Evolutionary conservation across 169 alveolate genomes (phyloP).

Genomic region (Amoebophrya sp.): DNA sequence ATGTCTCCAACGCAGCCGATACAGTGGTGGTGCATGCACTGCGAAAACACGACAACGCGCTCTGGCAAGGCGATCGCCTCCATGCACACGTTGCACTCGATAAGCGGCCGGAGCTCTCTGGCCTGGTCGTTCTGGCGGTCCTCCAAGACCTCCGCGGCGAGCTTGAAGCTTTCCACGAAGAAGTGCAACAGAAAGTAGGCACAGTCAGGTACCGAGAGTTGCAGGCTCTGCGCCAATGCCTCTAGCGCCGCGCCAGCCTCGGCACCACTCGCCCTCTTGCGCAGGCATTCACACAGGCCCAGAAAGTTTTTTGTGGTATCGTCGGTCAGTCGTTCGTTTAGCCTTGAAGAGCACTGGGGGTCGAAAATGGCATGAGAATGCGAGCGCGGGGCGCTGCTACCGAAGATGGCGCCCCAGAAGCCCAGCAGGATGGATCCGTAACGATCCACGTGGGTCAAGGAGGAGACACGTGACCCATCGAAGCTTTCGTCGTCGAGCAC

Average conservation of each 20-base stretch:
- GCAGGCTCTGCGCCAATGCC: not conserved
- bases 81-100: not conserved
- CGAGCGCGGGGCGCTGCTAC: no score
- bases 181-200: not conserved
- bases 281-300: not conserved
- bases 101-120: not conserved
- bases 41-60: not conserved
- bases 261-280: not conserved
- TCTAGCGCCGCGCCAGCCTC: not conserved
- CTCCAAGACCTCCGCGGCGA: not conserved
- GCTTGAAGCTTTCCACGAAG: not conserved
- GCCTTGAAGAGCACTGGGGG: no score
- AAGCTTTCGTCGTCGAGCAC: no score
- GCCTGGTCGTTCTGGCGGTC: no score
- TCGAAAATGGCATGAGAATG: no score
- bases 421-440: no score
- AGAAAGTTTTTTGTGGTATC: not conserved
- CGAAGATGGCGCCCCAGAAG: no score
- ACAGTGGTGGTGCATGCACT: not conserved
- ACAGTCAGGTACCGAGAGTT: not conserved
- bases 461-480: no score
- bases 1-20: not conserved
- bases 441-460: no score
- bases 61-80: not conserved
- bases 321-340: no score